Percentiles rank a stretch among this genome's conserved stretches.
phyloP scores from a whole-genome alignment of 2,329 filamentous ascomycete species.

The Aurifilum marmelostoma region DNA sequence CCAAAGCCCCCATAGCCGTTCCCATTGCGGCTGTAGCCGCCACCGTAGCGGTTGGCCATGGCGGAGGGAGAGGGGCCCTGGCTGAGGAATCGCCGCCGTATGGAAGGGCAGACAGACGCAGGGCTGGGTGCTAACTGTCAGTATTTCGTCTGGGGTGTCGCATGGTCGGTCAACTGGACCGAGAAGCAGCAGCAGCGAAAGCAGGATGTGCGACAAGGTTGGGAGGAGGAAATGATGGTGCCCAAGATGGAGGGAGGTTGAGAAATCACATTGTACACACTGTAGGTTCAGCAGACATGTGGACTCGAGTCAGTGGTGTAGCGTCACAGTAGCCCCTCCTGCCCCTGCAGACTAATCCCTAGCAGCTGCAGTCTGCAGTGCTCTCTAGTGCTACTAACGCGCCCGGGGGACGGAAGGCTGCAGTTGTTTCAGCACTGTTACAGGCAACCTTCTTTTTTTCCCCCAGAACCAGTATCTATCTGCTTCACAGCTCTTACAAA shows the following conservation, averaged over 20 bases:
- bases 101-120: slow-evolving; percentile 2
- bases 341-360: background rate
- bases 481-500: background rate
- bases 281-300: background rate
- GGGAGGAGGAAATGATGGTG: background rate
- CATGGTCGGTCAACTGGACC: background rate
- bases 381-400: slow-evolving; percentile 1
- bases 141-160: background rate
- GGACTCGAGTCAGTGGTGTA: background rate
- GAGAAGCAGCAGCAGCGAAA: background rate
- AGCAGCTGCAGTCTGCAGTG: slow-evolving; percentile 4
- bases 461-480: background rate
- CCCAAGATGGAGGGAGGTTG: background rate
- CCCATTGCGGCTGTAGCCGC: slow-evolving; percentile 43
- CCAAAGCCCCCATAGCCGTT: slow-evolving; percentile 50
- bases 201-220: background rate
- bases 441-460: slow-evolving; percentile 1
- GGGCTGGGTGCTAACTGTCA: slow-evolving; percentile 30
- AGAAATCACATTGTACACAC: background rate
- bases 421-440: slow-evolving; percentile 20
- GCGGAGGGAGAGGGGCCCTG: slow-evolving; percentile 30
- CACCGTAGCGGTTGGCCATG: slow-evolving; percentile 59
- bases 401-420: slow-evolving; percentile 8
- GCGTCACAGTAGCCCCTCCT: background rate
- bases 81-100: slow-evolving; percentile 10